phyloP scores from a whole-genome alignment of 2,329 filamentous ascomycete genomes.

The Colletotrichum abscissum region DNA sequence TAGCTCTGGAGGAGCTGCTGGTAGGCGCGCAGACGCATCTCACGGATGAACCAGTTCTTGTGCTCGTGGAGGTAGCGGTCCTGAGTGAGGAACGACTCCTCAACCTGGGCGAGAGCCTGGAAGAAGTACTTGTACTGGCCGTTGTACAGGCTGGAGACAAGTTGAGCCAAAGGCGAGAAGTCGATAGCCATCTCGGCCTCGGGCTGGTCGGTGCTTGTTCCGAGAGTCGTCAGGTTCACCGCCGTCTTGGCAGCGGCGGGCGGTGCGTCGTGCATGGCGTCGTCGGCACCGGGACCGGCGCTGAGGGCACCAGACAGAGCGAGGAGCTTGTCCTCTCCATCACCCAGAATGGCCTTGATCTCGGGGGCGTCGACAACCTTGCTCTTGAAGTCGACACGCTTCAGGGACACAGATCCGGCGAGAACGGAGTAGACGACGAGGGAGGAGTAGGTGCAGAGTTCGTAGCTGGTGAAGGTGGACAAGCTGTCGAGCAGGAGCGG shows the following conservation, averaged over 20 bases:
- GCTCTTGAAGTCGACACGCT: constrained; percentile 98
- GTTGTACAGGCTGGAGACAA: constrained; percentile 92
- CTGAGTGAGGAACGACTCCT: constrained; percentile 92
- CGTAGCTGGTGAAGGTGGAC: constrained; percentile 98
- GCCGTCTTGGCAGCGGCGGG: constrained; percentile 66
- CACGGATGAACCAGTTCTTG: constrained; percentile 95
- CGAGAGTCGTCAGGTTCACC: constrained; percentile 90
- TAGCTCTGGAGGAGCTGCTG: constrained; percentile 98
- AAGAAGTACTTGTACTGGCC: constrained; percentile 97
- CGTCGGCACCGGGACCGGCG: constrained; percentile 83
- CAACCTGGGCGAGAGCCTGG: constrained; percentile 85
- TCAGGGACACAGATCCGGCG: constrained; percentile 91
- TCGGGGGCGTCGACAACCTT: constrained; percentile 99
- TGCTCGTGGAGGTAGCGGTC: constrained; percentile 97
- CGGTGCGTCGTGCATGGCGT: constrained; percentile 73
- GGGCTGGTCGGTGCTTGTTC: constrained; percentile 74
- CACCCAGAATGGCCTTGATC: constrained; percentile 95
- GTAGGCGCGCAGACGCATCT: constrained; percentile 97
- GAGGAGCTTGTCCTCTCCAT: constrained; percentile 87
- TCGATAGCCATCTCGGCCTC: constrained; percentile 87
- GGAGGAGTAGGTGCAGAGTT: constrained; percentile 95
- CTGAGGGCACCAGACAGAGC: constrained; percentile 85
- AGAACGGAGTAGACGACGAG: constrained; percentile 96
- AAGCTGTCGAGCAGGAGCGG: constrained; percentile 95
- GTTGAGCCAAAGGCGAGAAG: constrained; percentile 86